Conservation (phyloP, 2,329 filamentous ascomycete species). For the Hypoxylon sp. region DNA sequence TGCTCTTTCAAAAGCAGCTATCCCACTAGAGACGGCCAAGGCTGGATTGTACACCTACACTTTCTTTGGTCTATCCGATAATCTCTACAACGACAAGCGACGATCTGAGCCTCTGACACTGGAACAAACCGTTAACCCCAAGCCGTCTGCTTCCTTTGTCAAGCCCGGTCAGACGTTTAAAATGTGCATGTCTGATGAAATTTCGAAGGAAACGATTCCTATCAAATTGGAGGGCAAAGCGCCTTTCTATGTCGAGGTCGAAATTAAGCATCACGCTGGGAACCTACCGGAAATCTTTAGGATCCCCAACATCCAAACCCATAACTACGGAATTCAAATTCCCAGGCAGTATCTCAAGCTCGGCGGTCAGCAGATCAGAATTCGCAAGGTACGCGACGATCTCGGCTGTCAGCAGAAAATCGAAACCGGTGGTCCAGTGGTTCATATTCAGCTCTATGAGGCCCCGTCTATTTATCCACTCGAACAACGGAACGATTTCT, state of each 20-base stretch:
- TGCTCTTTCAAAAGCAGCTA: slow-evolving; percentile 79
- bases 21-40: slow-evolving; percentile 88
- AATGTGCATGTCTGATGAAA: slow-evolving; percentile 89
- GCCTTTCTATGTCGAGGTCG: slow-evolving; percentile 91
- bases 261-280: slow-evolving; percentile 91
- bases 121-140: slow-evolving; percentile 86
- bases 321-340: slow-evolving; percentile 84
- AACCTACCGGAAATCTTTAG: slow-evolving; percentile 84
- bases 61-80: slow-evolving; percentile 86
- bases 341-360: slow-evolving; percentile 87
- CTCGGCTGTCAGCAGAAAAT: slow-evolving; percentile 87
- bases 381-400: slow-evolving; percentile 90
- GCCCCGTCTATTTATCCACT: slow-evolving; percentile 91
- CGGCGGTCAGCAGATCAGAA: slow-evolving; percentile 89
- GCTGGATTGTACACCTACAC: slow-evolving; percentile 88
- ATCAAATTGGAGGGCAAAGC: slow-evolving; percentile 85
- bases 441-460: slow-evolving; percentile 93
- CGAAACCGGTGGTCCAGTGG: slow-evolving; percentile 78
- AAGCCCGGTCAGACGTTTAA: slow-evolving; percentile 95
- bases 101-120: slow-evolving; percentile 77
- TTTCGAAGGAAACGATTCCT: slow-evolving; percentile 87
- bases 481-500: slow-evolving; percentile 89
- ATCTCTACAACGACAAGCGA: slow-evolving; percentile 81
- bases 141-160: slow-evolving; percentile 84
- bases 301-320: slow-evolving; percentile 82